phyloP scores from a whole-genome alignment of 495 filamentous ascomycete species.

The Ramalina peruviana region DNA sequence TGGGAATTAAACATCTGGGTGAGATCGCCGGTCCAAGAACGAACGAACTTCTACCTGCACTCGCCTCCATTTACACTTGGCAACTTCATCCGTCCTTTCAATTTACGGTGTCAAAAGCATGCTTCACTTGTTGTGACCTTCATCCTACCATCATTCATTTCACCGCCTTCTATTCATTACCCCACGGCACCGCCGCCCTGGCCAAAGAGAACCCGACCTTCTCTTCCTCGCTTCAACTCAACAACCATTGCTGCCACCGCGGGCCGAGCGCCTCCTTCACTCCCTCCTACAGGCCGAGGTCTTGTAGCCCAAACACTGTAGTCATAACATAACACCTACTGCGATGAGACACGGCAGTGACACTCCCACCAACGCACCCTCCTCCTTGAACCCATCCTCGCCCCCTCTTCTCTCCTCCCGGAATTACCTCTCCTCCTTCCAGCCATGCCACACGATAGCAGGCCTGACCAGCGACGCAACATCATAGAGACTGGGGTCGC shows the following conservation, averaged over 20 bases:
- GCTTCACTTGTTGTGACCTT: no score
- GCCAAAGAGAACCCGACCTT: no score
- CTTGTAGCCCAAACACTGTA: background rate
- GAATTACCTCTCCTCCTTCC: constrained; percentile 29
- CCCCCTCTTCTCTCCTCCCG: background rate
- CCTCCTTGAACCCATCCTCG: constrained; percentile 36
- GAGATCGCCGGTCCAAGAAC: background rate
- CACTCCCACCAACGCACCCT: constrained; percentile 19
- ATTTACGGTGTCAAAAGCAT: no score
- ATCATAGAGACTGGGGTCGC: constrained; percentile 7
- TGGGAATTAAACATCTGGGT: background rate
- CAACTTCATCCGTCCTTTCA: no score
- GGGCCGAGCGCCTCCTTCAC: background rate
- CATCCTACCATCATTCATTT: no score
- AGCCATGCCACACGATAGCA: constrained; percentile 10
- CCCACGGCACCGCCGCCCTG: no score
- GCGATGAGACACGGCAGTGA: background rate
- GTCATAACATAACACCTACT: no score
- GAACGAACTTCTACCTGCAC: background rate
- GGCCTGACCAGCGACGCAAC: constrained; percentile 1
- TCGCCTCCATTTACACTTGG: background rate
- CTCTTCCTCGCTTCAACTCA: no score
- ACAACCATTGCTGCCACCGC: no score
- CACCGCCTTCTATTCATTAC: no score
- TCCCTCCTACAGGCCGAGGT: background rate